Base-by-base conservation (phyloP, 306 rosid genomes). In the Inga laurina region DNA sequence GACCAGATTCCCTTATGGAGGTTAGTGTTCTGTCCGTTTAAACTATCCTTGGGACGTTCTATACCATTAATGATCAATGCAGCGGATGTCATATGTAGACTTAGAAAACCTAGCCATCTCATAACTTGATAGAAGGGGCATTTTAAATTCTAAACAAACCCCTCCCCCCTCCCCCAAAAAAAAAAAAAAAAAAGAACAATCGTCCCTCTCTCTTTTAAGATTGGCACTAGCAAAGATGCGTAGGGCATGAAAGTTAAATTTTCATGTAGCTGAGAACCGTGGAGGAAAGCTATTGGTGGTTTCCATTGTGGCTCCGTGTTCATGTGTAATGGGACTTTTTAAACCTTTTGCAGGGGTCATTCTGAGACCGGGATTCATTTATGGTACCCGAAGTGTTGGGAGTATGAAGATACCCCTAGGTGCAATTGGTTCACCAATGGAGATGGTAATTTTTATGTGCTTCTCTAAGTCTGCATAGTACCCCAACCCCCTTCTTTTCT, bases 291-390 rank as follows among this genome's bases (percentile, higher is more conserved):
- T 43, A 43, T 64, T 59, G 41, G 66, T 44, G 34, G 54, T 83
- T 77, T 68, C 24, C 51, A 48, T 27, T 74, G 72, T 49, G 64
- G 70, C 35, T 19, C 57, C 27, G 13, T 59, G 51, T 52, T 75
- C 12, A 12, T 56, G 51, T 34, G 10, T 78, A 72, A 66, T 52
- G 49, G 70, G 54, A 84, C 72, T n/a, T 24, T 59, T 43, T 7
- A 10, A n/a, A 72, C 64, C 75, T 44, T 80, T 88, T 88, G 76
- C 94, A 96, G 99, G 99, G 86, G 91, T 96, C 87, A 84, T 96
- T 85, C 85, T 96, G 90, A 93, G 98, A 86, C 98, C 98, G 21
- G 99, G 97, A 39, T 93, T 96, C 90, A 93, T 96, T 72, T 91
- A 96, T 72, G 99, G 99, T 83, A 92, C 99, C 68, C 98, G 99